Percentiles rank a stretch among this genome's conserved stretches.
Conservation (phyloP, 495 filamentous ascomycete species). For the Xylaria scruposa region DNA sequence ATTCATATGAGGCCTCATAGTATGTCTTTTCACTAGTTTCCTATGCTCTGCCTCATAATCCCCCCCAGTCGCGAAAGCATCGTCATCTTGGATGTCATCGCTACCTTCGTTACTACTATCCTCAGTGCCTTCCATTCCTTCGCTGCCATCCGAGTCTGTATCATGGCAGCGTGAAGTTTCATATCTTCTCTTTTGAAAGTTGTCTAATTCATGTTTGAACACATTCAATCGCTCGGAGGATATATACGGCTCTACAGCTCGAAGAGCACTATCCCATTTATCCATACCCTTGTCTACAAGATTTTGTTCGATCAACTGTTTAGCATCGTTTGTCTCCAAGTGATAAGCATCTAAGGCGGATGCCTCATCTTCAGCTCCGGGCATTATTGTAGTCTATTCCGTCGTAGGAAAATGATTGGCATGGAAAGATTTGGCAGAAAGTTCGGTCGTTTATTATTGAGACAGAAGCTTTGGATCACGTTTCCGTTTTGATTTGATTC, state of each 20-base stretch:
- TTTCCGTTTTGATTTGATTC: too few relatives aligned
- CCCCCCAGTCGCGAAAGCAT: not conserved
- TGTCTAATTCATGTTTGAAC: not conserved
- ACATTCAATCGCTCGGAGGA: not conserved
- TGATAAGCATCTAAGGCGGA: not conserved
- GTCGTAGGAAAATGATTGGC: not conserved
- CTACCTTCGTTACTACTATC: not conserved
- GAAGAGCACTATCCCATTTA: not conserved
- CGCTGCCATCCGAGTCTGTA: not conserved
- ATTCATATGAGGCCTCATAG: not conserved
- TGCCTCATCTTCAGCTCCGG: not conserved
- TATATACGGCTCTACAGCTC: not conserved
- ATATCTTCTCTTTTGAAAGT: not conserved
- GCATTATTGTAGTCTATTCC: not conserved
- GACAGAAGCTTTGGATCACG: not conserved
- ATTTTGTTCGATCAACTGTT: not conserved
- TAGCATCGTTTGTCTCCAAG: not conserved
- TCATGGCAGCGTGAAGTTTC: not conserved
- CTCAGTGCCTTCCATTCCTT: not conserved
- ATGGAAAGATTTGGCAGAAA: not conserved
- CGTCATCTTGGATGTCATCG: not conserved
- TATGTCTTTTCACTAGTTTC: not conserved
- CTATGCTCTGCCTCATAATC: not conserved
- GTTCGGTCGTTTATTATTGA: not conserved
- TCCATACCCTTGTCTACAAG: not conserved